Percentiles rank a stretch among this genome's conserved stretches.
These are phyloP conservation scores for Senna siamea DNA, from an alignment of 306 rosid genomes.

Conservation along the genomic window DNA sequence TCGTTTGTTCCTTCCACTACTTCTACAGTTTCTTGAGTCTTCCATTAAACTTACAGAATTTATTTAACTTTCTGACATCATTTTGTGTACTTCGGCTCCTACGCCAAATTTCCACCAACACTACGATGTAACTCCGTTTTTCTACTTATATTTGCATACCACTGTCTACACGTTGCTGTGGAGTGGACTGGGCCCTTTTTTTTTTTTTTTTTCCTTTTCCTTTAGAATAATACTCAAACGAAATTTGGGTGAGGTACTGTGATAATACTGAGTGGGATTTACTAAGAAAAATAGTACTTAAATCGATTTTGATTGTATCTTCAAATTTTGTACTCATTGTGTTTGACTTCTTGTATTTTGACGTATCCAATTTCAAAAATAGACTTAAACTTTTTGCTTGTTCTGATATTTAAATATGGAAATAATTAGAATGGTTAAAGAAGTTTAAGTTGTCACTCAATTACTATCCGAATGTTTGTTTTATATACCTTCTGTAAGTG, in stretches of 20 bases:
- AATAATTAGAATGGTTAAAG: too few species aligned
- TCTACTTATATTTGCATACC: not conserved
- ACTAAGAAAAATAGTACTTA: not conserved
- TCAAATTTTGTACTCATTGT: not conserved
- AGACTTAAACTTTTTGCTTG: not conserved
- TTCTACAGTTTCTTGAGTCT: not conserved
- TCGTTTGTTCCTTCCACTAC: not conserved
- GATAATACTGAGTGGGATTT: too few species aligned
- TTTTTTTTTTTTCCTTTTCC: too few species aligned
- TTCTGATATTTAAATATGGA: not conserved
- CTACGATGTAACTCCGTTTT: not conserved
- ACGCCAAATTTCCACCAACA: not conserved
- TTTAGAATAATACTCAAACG: too few species aligned
- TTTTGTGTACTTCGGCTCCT: not conserved
- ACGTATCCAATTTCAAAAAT: not conserved
- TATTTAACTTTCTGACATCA: conserved; percentile 9
- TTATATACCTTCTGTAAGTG: too few species aligned
- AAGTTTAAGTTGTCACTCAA: too few species aligned
- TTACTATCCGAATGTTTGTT: too few species aligned
- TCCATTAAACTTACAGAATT: not conserved
- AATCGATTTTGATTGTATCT: not conserved
- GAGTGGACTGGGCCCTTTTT: too few species aligned
- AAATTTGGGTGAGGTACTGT: too few species aligned
- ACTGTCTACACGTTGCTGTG: not conserved
- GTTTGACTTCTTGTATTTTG: not conserved